Percentiles rank a stretch among this genome's conserved stretches.
Conservation (phyloP, 2,329 filamentous ascomycete species). For the Pseudomassariella vexata region DNA sequence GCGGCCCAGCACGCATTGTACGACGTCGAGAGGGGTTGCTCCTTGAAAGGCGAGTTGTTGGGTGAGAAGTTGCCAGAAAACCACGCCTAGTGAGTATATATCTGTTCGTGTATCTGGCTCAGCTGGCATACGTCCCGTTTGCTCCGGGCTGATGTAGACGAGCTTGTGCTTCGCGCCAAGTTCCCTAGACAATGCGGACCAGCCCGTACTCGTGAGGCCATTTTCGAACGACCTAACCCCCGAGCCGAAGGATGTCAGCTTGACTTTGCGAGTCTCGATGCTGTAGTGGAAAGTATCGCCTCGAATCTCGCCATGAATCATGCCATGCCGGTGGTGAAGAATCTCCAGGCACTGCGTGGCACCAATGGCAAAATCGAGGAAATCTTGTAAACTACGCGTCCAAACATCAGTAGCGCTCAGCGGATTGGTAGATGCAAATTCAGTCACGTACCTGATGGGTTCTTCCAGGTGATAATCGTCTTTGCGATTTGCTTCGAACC, state of each 20-base stretch:
- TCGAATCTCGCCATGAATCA: slow-evolving; percentile 86
- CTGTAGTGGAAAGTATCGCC: slow-evolving; percentile 90
- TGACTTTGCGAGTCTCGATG: slow-evolving; percentile 62
- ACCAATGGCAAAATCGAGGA: slow-evolving; percentile 88
- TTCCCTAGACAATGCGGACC: slow-evolving; percentile 78
- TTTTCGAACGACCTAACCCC: slow-evolving; percentile 87
- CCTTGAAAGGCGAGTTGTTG: slow-evolving; percentile 77
- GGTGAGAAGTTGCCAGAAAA: slow-evolving; percentile 83
- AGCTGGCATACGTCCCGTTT: slow-evolving; percentile 86
- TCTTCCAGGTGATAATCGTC: slow-evolving; percentile 44
- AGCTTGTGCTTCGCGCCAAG: slow-evolving; percentile 83
- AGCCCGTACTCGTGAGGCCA: slow-evolving; percentile 77
- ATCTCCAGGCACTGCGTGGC: slow-evolving; percentile 82
- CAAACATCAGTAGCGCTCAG: no score
- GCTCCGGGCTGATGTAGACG: slow-evolving; percentile 88
- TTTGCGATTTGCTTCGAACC: slow-evolving; percentile 38
- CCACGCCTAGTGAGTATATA: slow-evolving; percentile 83
- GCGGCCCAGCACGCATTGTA: slow-evolving; percentile 79
- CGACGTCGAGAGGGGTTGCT: slow-evolving; percentile 76
- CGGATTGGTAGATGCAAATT: no score
- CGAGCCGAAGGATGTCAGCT: slow-evolving; percentile 79
- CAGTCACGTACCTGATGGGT: no score
- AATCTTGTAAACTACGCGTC: slow-evolving; percentile 68
- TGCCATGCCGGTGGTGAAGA: slow-evolving; percentile 80
- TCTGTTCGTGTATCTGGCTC: slow-evolving; percentile 90